Conservation (phyloP, 441 rosid species). For the Arabidopsis hybrid region DNA sequence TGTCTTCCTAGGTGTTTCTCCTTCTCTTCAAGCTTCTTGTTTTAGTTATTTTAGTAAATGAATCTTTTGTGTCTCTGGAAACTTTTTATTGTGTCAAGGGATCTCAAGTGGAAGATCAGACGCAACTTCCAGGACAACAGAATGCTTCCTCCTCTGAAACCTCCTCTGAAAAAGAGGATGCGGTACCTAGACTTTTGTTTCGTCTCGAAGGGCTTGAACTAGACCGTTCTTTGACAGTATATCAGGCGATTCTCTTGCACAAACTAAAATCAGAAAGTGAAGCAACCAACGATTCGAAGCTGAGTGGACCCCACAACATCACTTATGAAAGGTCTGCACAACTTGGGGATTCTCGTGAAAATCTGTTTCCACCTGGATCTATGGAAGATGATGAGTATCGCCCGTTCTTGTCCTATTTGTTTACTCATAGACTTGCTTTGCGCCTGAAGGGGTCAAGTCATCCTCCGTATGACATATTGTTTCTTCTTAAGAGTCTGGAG, state of each 20-base stretch:
- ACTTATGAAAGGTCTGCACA: constrained; percentile 64
- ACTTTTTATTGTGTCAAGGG: constrained; percentile 53
- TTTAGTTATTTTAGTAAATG: constrained; percentile 15
- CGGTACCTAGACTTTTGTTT: constrained; percentile 61
- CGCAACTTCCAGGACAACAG: constrained; percentile 45
- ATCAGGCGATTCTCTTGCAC: constrained; percentile 87
- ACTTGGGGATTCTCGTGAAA: constrained; percentile 44
- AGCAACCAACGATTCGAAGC: constrained; percentile 50
- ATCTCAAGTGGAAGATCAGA: constrained; percentile 45
- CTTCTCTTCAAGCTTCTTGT: constrained; percentile 22
- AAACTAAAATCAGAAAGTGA: constrained; percentile 66
- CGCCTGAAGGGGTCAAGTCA: constrained; percentile 66
- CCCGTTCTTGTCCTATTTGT: constrained; percentile 63
- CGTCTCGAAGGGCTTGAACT: constrained; percentile 76
- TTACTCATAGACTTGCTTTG: constrained; percentile 62
- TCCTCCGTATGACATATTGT: constrained; percentile 67
- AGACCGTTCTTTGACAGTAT: constrained; percentile 65
- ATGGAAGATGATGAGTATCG: constrained; percentile 45
- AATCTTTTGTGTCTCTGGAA: constrained; percentile 31
- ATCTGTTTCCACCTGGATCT: constrained; percentile 39
- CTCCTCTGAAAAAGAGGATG: constrained; percentile 49
- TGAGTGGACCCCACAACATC: constrained; percentile 70
- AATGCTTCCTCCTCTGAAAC: constrained; percentile 48
- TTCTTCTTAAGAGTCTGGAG: constrained; percentile 86
- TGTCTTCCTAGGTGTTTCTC: constrained; percentile 24